A percentile compares a stretch with the other conserved stretches of the same genome.
These are phyloP conservation scores for Bromus sterilis DNA, from an alignment of 176 grass and related monocot genomes.

Conservation along the genomic window DNA sequence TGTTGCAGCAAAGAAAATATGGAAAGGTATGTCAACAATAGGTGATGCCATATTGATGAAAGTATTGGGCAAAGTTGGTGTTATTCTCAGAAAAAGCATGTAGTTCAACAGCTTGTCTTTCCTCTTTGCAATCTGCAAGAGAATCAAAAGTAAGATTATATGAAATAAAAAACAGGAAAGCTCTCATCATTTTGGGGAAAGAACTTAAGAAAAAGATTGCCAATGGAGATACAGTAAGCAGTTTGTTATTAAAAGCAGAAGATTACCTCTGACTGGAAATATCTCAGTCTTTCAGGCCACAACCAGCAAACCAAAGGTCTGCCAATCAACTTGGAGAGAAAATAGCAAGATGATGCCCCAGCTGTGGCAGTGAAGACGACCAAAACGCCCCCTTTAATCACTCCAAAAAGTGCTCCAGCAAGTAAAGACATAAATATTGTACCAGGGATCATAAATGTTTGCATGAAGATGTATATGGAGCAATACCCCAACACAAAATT, in stretches of 20 bases:
- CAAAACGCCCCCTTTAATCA: conserved; percentile 76
- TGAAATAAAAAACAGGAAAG: neutral
- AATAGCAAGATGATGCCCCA: conserved; percentile 86
- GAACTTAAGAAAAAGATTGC: conserved; percentile 20
- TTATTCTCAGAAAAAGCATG: conserved; percentile 99
- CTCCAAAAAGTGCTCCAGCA: conserved; percentile 94
- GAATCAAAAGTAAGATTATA: conserved; percentile 16
- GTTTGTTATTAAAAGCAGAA: conserved; percentile 8
- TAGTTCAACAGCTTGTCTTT: conserved; percentile 94
- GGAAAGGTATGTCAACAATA: conserved; percentile 98
- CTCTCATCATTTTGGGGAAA: neutral
- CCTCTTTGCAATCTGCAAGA: conserved; percentile 75
- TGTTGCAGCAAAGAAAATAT: conserved; percentile 94
- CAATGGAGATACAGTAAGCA: neutral
- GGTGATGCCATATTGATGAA: conserved; percentile 99
- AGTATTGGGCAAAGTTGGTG: conserved; percentile 92
- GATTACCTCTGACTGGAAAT: conserved; percentile 91
- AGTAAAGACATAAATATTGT: conserved; percentile 99
- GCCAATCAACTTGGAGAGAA: conserved; percentile 94
- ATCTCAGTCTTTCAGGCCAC: conserved; percentile 89
- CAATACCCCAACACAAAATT: conserved; percentile 97
- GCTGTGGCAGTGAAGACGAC: conserved; percentile 93
- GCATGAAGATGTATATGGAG: conserved; percentile 99
- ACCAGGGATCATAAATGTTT: conserved; percentile 98
- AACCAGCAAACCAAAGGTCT: conserved; percentile 81